Percentiles rank a stretch among this genome's conserved stretches.
Evolutionary conservation across 371 early-diverging fungal species (phyloP).

Genomic region (Sanchytrium tribonematis): DNA sequence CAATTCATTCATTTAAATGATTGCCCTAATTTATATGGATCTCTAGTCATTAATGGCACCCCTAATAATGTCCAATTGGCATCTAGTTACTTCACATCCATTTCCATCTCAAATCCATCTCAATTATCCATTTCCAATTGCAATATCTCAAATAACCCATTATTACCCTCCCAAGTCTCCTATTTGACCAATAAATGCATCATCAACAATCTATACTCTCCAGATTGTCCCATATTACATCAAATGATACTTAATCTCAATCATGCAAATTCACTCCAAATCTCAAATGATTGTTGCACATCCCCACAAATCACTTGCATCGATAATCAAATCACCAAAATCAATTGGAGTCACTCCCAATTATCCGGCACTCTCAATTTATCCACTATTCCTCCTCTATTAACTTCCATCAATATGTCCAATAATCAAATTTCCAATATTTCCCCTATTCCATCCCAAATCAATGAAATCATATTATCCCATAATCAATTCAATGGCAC

Average conservation of each 20-base stretch:
- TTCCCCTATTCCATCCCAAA: neutral
- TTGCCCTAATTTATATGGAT: neutral
- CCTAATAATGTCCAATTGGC: neutral
- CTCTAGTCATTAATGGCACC: neutral
- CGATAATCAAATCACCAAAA: too few relatives aligned
- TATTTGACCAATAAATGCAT: too few relatives aligned
- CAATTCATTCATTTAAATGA: neutral
- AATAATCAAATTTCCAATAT: neutral
- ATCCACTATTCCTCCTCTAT: neutral
- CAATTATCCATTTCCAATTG: too few relatives aligned
- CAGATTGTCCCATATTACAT: too few relatives aligned
- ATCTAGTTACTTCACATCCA: too few relatives aligned
- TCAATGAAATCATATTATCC: neutral
- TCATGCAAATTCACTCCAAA: too few relatives aligned
- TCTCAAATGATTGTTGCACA: too few relatives aligned
- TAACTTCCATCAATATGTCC: neutral
- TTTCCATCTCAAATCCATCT: too few relatives aligned
- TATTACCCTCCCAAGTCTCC: neutral
- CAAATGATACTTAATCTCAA: too few relatives aligned
- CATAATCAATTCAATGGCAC: neutral
- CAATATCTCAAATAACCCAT: neutral
- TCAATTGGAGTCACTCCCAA: neutral
- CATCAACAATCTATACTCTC: too few relatives aligned
- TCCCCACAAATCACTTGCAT: too few relatives aligned
- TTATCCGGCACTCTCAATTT: neutral